phyloP scores from a whole-genome alignment of 495 filamentous ascomycete species.

The Letharia lupina region DNA sequence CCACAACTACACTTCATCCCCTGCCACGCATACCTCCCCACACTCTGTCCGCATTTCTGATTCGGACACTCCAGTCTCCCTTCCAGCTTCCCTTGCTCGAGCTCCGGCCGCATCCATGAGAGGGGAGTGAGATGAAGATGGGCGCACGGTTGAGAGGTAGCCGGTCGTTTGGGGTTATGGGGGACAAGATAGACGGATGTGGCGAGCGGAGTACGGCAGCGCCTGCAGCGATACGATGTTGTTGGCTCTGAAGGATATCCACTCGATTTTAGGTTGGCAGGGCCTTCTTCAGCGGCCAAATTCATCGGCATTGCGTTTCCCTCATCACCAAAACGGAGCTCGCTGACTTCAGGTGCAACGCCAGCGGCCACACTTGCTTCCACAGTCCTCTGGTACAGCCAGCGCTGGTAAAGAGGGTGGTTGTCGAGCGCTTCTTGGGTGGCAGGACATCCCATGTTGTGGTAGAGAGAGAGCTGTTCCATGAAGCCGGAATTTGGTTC shows the following conservation, averaged over 20 bases:
- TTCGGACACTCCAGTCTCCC: slow-evolving; percentile 80
- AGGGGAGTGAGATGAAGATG: slow-evolving; percentile 87
- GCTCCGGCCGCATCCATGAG: slow-evolving; percentile 81
- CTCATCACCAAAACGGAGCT: slow-evolving; percentile 82
- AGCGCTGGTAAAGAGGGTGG: slow-evolving; percentile 72
- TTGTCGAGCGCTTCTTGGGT: slow-evolving; percentile 45
- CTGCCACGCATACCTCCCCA: slow-evolving; percentile 93
- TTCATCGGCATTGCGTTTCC: slow-evolving; percentile 29
- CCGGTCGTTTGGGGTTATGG: slow-evolving; percentile 34
- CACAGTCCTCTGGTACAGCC: slow-evolving; percentile 75
- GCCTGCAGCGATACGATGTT: slow-evolving; percentile 19
- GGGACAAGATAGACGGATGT: slow-evolving; percentile 52
- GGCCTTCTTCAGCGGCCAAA: slow-evolving; percentile 1
- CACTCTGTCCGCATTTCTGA: slow-evolving; percentile 60
- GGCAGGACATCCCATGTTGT: slow-evolving; percentile 68
- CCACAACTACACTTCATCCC: slow-evolving; percentile 89
- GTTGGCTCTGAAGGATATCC: neutral
- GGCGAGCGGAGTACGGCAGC: slow-evolving; percentile 48
- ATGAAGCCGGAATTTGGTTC: slow-evolving; percentile 88
- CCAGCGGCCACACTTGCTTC: slow-evolving; percentile 61
- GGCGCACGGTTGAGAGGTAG: slow-evolving; percentile 43
- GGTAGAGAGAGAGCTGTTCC: slow-evolving; percentile 77
- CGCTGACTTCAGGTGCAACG: slow-evolving; percentile 61
- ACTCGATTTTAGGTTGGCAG: too few species aligned
- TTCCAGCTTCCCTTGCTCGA: slow-evolving; percentile 68